These are phyloP conservation scores for Saussurea involucrata DNA, from an alignment of 129 eudicot genomes.

Conservation along the genomic window DNA sequence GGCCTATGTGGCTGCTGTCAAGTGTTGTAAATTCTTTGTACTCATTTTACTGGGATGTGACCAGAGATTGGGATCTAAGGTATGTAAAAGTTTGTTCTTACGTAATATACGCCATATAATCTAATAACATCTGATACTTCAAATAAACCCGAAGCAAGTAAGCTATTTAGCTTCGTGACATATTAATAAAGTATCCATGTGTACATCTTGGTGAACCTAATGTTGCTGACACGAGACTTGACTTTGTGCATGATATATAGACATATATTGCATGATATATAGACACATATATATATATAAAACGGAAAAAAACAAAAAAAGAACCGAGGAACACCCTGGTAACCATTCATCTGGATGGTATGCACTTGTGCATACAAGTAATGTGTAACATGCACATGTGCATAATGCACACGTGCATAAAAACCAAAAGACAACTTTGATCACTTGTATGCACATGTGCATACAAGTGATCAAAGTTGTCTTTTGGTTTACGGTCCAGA, in stretches of 20 bases:
- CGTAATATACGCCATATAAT: not conserved
- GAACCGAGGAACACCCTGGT: too few relatives aligned
- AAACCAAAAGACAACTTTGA: too few relatives aligned
- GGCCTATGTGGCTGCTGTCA: slow-evolving; percentile 87
- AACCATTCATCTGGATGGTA: too few relatives aligned
- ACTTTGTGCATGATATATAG: not conserved
- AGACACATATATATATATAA: too few relatives aligned
- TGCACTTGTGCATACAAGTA: too few relatives aligned
- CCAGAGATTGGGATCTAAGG: slow-evolving; percentile 98
- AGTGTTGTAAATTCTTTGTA: slow-evolving; percentile 70
- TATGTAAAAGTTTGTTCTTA: slow-evolving; percentile 22
- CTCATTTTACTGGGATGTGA: slow-evolving; percentile 95
- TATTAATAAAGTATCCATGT: not conserved
- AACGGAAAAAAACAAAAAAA: too few relatives aligned
- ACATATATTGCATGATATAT: too few relatives aligned
- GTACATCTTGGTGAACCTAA: not conserved
- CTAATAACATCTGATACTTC: not conserved
- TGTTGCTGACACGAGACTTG: not conserved
- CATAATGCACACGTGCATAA: too few relatives aligned
- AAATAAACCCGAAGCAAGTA: not conserved
- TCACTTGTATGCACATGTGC: too few relatives aligned
- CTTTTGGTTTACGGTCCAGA: too few relatives aligned
- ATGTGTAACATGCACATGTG: too few relatives aligned
- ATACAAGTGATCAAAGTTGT: too few relatives aligned
- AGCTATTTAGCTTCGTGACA: not conserved